Evolutionary conservation across 78 protist species (phyloP), one percentile per base, ranked within the genome.

Genomic region (Acrasis kona): DNA sequence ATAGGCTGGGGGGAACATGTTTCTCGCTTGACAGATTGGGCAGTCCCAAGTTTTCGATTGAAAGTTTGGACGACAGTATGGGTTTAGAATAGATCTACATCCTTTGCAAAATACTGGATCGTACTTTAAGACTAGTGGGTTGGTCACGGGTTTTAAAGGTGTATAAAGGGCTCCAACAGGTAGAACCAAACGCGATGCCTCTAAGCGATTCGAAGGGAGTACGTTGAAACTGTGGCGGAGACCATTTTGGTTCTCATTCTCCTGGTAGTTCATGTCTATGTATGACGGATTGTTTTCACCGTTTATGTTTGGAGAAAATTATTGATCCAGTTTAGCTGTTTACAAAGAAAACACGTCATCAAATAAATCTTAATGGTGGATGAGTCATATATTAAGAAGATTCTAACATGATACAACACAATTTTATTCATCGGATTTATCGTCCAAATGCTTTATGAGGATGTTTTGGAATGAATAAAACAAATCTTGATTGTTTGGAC

Each of bases 131-230:
- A 80, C 78, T 2, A 89, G 76, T 42, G 80, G 39, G 10, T 71
- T 80, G 3, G 70, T 57, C n/a, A 77, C 81, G 73, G 50, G 67
- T 41, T 86, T 87, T 41, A 96, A 74, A 27, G 99, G 99, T n/a
- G 99, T 85, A 78, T 92, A 95, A 39, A 89, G n/a, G 42, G 91
- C 74, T 31, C 92, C 96, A 5, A 95, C 74, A 29, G 98, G 98
- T 10, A 96, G 93, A 0, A 96, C 84, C 67, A 91, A 42, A 29
- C 86, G 38, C n/a, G 76, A 40, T 30, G 74, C 77, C 31, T 84
- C 93, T 5, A 89, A 41, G 6, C 91, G 77, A 5, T 75, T 19
- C 27, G 66, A 38, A 1, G 93, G 93, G 82, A 80, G 82, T 10
- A 69, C 83, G 72, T 91, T 93, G 95, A 93, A 95, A 3, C 90